Evolutionary conservation across 345 rosid genomes (phyloP), one percentile per base, ranked within the genome.

Genomic region (Clarkia xantiana): DNA sequence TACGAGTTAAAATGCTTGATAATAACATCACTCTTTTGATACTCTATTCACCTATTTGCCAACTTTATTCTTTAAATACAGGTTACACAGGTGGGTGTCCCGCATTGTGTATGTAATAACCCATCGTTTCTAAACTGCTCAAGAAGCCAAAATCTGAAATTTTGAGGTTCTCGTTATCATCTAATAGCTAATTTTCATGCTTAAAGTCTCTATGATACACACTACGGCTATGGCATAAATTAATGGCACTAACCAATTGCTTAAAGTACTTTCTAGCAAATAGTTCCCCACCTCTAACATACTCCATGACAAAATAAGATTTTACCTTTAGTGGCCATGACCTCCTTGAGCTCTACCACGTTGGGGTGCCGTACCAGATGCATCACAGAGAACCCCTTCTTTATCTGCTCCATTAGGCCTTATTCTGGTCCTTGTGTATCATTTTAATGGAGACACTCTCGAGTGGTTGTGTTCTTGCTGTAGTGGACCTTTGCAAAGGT

Each of bases 131-230:
- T 25, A 14, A 17, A 36, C 52, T 68, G 65, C 50, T 68, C 72
- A 3, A 73, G 14, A 77, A 68, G 5, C 79, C 79, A 14, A 77
- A 77, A 63, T 77, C 82, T 3, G 79, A 65, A 1, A 77, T 67
- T 47, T 77, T 77, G 18, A 77, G 44, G 51, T 68, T 40, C 18
- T 57, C 82, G 13, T 66, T 64, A 12, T 62, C 76, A 52, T 77
- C 79, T n/a, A 77, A 54, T 18, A 77, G 71, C 11, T 71, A 65
- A 44, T 73, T 77, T 6, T 77, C 79, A 16, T 76, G 79, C 69
- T 77, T 73, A 23, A 77, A 10, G 42, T 77, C 82, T 6, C 79
- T 73, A 56, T 77, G 82, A 18, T 76, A 65, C 22, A 77, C 72
- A 9, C 79, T 79, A 13, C 76, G 64, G 39, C 74, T 69, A 42